Evolutionary conservation across 2,329 filamentous ascomycete species (phyloP), one percentile per base, ranked within the genome.

Genomic region (Ceratocystis ficicola): DNA sequence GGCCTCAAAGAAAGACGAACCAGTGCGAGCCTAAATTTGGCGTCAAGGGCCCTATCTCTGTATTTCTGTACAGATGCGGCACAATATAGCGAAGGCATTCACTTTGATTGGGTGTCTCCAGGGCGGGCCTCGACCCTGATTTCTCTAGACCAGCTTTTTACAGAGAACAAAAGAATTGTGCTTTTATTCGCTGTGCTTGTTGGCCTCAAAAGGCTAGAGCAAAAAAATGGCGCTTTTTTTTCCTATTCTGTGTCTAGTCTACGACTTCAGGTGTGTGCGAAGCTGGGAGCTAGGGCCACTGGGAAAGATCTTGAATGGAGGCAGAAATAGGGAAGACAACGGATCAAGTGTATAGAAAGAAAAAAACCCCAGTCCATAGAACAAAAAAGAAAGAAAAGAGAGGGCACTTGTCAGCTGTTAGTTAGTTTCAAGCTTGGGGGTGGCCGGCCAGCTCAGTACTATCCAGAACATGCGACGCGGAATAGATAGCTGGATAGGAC

Each of bases 301-400:
- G 20, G 12, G n/a, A 20, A 22, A 50, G 17, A 50, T 50, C n/a
- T 25, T 2, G n/a, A 5, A 50, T n/a, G 5, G n/a, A 50, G 17
- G 46, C 44, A 25, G 44, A 2, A 64, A 55, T n/a, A 32, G 20
- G 44, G 30, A 41, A 55, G 41, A 2, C 6, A 22, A 57, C 10
- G 57, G 41, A 5, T 41, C 36, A 41, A 15, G 36, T 41, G 36
- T 41, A 41, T 55, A 8, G 3, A 22, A 52, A 52, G 7, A 7
- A 32, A 32, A 32, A 41, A 20, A 2, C 36, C 12, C 36, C 36
- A 12, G 36, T 41, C 3, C 36, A 4, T 41, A 15, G 36, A 41
- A 41, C 36, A 30, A 41, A 57, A 36, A 32, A 28, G 28, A 64
- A 64, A 32, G 12, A 64, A 22, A 55, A 55, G 2, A 64, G 46